phyloP scores from a whole-genome alignment of 1,284 basidiomycete genomes.

The Malassezia sympodialis region DNA sequence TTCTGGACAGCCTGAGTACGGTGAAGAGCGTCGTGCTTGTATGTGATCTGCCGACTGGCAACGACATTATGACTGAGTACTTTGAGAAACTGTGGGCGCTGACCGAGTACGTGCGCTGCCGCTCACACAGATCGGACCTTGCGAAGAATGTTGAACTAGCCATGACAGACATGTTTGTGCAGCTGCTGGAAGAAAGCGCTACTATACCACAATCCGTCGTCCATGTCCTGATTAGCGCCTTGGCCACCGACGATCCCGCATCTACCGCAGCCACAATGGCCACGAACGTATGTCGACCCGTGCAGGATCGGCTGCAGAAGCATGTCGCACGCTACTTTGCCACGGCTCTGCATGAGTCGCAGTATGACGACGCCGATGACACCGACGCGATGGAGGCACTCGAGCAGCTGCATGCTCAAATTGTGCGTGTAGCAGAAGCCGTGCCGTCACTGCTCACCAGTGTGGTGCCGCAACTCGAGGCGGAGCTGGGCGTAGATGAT shows the following conservation, averaged over 20 bases:
- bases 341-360: conserved; percentile 39
- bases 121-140: conserved; percentile 21
- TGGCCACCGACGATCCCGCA: conserved; percentile 60
- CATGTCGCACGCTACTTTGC: conserved; percentile 62
- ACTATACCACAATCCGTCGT: conserved; percentile 66
- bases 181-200: conserved; percentile 75
- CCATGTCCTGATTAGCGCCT: conserved; percentile 73
- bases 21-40: conserved; percentile 91
- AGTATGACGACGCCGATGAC: conserved; percentile 32
- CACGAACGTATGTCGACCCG: conserved; percentile 71
- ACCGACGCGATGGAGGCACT: conserved; percentile 48
- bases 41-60: conserved; percentile 75
- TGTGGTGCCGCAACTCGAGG: conserved; percentile 84
- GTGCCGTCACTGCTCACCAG: conserved; percentile 74
- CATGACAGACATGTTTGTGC: conserved; percentile 75
- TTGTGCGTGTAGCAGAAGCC: conserved; percentile 69
- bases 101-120: conserved; percentile 53
- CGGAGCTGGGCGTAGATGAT: conserved; percentile 72
- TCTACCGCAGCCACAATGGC: conserved; percentile 65
- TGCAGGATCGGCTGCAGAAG: conserved; percentile 75
- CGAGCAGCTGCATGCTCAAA: conserved; percentile 62
- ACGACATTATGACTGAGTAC: conserved; percentile 71
- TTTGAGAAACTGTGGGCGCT: conserved; percentile 74
- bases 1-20: conserved; percentile 79
- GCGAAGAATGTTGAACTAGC: conserved; percentile 78